Conservation (phyloP, 176 grass and related monocot species). For the Hordeum vulgare region MorexV3_pseudomolecules_assembly NC_058521.1:363908460-363908959, state of each 20-base stretch:
- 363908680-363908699: not conserved
- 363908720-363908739: not conserved
- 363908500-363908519: conserved; percentile 67
- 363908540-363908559: conserved; percentile 23
- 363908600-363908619: not conserved
- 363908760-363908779: not conserved
- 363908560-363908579: not conserved
- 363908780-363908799: too few relatives aligned
- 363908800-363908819: too few relatives aligned
- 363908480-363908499: conserved; percentile 37
- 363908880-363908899: too few relatives aligned
- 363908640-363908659: not conserved
- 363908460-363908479: conserved; percentile 51
- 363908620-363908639: not conserved
- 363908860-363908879: too few relatives aligned
- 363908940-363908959: too few relatives aligned
- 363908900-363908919: too few relatives aligned
- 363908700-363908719: not conserved
- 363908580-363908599: not conserved
- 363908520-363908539: conserved; percentile 80
- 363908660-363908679: not conserved
- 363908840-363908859: too few relatives aligned
- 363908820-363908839: too few relatives aligned
- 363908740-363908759: not conserved
- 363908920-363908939: too few relatives aligned